Evolutionary conservation across 345 rosid species (phyloP).

Genomic region (Eucalyptus coolabah): DNA sequence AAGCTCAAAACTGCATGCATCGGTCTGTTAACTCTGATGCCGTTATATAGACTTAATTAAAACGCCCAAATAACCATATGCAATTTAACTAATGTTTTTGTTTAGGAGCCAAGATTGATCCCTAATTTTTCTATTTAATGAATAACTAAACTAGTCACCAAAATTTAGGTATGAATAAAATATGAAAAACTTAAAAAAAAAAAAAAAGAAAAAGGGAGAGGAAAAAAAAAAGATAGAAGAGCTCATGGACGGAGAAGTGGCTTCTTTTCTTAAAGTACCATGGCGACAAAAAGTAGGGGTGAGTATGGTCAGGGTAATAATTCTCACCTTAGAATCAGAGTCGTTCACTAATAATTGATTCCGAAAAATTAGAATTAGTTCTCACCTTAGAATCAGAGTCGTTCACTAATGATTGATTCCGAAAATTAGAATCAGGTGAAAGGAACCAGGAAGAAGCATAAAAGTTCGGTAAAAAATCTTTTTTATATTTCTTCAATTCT

Average conservation of each 20-base stretch:
- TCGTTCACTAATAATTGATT: too few species aligned
- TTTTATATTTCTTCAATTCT: too few species aligned
- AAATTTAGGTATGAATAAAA: too few species aligned
- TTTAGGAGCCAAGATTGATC: background rate
- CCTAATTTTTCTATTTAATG: background rate
- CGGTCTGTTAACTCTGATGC: background rate
- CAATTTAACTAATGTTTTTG: background rate
- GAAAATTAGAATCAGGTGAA: too few species aligned
- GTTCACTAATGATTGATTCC: too few species aligned
- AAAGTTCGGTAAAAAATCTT: too few species aligned
- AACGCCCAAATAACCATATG: background rate
- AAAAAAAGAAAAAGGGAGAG: background rate
- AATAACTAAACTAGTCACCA: accelerated
- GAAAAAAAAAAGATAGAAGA: background rate
- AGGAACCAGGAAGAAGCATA: too few species aligned
- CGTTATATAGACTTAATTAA: background rate
- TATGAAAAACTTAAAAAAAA: background rate
- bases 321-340: too few species aligned
- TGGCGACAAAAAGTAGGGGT: background rate
- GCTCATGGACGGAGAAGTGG: background rate
- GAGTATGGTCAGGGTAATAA: too few species aligned
- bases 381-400: too few species aligned
- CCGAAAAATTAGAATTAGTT: too few species aligned
- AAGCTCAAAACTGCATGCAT: background rate
- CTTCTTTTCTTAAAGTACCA: background rate